Conservation (phyloP, 345 rosid species). For the Pseudoturritis turrita region DNA sequence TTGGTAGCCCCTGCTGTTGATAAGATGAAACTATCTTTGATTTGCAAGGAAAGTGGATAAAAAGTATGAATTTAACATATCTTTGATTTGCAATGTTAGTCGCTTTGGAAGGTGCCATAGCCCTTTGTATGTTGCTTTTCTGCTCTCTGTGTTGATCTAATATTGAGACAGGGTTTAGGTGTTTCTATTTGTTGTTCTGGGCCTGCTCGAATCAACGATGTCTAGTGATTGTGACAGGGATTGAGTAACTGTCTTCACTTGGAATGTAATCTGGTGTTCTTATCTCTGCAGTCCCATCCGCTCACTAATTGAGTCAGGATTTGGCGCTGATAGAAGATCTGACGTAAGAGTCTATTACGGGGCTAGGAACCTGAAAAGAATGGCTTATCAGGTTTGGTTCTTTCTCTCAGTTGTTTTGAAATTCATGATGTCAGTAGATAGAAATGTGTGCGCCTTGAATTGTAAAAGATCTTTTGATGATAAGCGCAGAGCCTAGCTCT, state of each 20-base stretch:
- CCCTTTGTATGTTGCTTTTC: background rate
- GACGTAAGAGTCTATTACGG: constrained; percentile 93
- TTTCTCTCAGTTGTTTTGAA: constrained; percentile 1
- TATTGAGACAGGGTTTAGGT: background rate
- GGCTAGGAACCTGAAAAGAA: constrained; percentile 83
- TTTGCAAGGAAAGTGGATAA: background rate
- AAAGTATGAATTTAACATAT: background rate
- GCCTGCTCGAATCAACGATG: background rate
- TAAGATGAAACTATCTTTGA: background rate
- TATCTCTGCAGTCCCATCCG: constrained; percentile 73
- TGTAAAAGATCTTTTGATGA: background rate
- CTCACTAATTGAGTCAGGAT: constrained; percentile 84
- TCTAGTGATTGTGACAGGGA: background rate
- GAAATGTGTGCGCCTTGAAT: background rate
- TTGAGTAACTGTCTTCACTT: background rate
- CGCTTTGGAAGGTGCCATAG: background rate
- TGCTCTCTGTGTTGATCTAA: constrained; percentile 1
- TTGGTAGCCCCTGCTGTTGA: background rate
- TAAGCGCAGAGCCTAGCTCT: background rate
- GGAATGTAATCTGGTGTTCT: constrained; percentile 14
- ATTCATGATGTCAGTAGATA: background rate
- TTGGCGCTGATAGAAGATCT: constrained; percentile 61
- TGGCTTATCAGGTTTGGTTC: constrained; percentile 90
- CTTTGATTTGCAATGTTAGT: background rate
- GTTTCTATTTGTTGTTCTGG: background rate